A percentile compares a stretch with the other conserved stretches of the same genome.
phyloP scores from a whole-genome alignment of 2,329 filamentous ascomycete species.

The Fusarium clavum region DNA sequence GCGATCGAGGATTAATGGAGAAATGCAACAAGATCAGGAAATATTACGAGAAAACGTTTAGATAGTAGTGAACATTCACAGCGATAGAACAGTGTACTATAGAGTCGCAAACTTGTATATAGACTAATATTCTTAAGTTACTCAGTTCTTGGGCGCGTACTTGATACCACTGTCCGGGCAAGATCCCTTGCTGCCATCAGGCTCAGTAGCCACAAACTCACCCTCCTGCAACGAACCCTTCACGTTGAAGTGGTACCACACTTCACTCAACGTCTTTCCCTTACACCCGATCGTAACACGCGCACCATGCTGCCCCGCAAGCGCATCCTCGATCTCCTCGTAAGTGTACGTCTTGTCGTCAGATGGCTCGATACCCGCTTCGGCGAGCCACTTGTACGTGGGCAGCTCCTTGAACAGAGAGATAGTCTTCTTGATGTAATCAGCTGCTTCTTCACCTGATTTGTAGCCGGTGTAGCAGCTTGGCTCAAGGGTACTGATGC shows the following conservation, averaged over 20 bases:
- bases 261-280: slow-evolving; percentile 60
- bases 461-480: slow-evolving; percentile 73
- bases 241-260: slow-evolving; percentile 74
- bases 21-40: slow-evolving; percentile 41
- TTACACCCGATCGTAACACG: slow-evolving; percentile 69
- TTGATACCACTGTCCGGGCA: slow-evolving; percentile 63
- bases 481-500: slow-evolving; percentile 76
- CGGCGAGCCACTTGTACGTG: slow-evolving; percentile 70
- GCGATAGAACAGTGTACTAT: not conserved
- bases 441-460: slow-evolving; percentile 72
- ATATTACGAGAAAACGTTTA: slow-evolving; percentile 40
- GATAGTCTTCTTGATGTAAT: slow-evolving; percentile 76
- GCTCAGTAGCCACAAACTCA: slow-evolving; percentile 67
- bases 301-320: slow-evolving; percentile 65
- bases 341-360: slow-evolving; percentile 68
- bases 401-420: slow-evolving; percentile 74
- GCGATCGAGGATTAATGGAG: slow-evolving; percentile 26
- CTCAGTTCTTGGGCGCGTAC: slow-evolving; percentile 45
- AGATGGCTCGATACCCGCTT: slow-evolving; percentile 70
- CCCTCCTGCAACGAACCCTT: slow-evolving; percentile 69
- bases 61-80: not conserved
- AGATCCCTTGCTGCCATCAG: slow-evolving; percentile 64
- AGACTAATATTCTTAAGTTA: not conserved
- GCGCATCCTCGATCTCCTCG: slow-evolving; percentile 67
- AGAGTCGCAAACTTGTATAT: not conserved